Base-by-base conservation (phyloP, 345 rosid species). In the Citrus trifoliata region DNA sequence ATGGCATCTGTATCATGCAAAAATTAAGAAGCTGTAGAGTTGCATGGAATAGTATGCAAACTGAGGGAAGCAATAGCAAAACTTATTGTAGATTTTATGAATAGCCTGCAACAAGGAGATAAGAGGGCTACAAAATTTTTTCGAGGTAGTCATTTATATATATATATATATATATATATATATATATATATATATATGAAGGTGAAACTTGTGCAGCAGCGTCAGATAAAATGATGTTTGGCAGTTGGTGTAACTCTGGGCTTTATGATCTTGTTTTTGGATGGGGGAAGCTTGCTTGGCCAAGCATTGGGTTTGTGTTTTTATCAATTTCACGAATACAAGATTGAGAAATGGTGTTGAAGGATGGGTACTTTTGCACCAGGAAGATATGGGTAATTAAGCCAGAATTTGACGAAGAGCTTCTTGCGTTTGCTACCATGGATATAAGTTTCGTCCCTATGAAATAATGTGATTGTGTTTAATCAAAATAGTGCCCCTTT, bases 211-310 rank as follows among this genome's bases (percentile, higher is more conserved):
- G 37, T 7, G 59, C 48, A 22, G 51, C 48, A 10, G 64, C 70
- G 37, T 75, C 19, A 7, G 82, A 82, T 66, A 38, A 63, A 28
- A 62, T 83, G 69, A 73, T 68, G 22, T 83, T 76, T 55, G 71
- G 65, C 46, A 80, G 88, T 70, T 73, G 65, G 77, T 77, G 78
- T 38, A 74, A 74, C 14, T 18, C 77, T 22, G 80, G 83, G 4
- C 35, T 77, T 8, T 81, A 83, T 61, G 83, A 81, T 40, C 55
- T 83, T 67, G 83, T 76, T 75, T 86, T 86, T 65, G 86, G 86
- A 25, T 81, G 81, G 81, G 80, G 86, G 51, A 83, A 70, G 80
- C 86, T 82, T 12, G 22, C 16, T 9, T 82, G 87, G 89, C 73
- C 37, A 19, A 64, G 55, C 46, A 14, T 28, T 1, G 14, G 62